Evolutionary conservation across 2,329 filamentous ascomycete genomes (phyloP).

Genomic region (Xylaria sp.): DNA sequence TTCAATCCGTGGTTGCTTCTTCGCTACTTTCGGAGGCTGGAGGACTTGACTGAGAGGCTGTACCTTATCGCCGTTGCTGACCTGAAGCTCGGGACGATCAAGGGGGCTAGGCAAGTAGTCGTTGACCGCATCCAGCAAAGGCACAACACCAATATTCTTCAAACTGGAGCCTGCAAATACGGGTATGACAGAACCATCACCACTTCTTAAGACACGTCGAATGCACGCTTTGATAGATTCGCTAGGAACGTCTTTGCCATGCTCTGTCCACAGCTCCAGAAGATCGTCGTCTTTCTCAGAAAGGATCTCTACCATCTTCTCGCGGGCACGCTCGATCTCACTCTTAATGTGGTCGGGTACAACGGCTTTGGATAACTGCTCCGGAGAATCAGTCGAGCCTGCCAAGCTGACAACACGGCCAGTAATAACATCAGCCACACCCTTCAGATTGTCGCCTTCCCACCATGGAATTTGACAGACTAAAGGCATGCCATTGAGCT

Average conservation of each 20-base stretch:
- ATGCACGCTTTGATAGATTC: constrained; percentile 67
- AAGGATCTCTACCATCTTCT: constrained; percentile 73
- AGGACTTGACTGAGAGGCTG: constrained; percentile 42
- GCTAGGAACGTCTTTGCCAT: constrained; percentile 66
- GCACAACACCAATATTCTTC: constrained; percentile 88
- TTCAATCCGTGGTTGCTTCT: constrained; percentile 35
- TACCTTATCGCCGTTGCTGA: constrained; percentile 59
- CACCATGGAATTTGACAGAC: constrained; percentile 97
- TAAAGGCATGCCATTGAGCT: constrained; percentile 77
- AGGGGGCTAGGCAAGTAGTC: constrained; percentile 80
- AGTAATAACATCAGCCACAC: constrained; percentile 78
- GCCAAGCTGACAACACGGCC: constrained; percentile 69
- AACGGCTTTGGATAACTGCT: constrained; percentile 45
- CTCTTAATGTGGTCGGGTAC: constrained; percentile 47
- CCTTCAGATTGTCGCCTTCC: constrained; percentile 71
- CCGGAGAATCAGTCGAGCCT: constrained; percentile 36
- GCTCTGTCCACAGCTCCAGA: constrained; percentile 76
- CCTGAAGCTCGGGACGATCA: constrained; percentile 73
- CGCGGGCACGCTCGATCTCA: constrained; percentile 71
- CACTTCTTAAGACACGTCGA: constrained; percentile 62
- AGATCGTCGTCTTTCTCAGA: constrained; percentile 85
- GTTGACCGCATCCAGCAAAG: constrained; percentile 79
- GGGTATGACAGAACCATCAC: constrained; percentile 70
- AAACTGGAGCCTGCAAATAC: constrained; percentile 91
- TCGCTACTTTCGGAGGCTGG: constrained; percentile 28